Evolutionary conservation across 2,329 filamentous ascomycete species (phyloP).

Genomic region (Colletotrichum gloeosporioides): DNA sequence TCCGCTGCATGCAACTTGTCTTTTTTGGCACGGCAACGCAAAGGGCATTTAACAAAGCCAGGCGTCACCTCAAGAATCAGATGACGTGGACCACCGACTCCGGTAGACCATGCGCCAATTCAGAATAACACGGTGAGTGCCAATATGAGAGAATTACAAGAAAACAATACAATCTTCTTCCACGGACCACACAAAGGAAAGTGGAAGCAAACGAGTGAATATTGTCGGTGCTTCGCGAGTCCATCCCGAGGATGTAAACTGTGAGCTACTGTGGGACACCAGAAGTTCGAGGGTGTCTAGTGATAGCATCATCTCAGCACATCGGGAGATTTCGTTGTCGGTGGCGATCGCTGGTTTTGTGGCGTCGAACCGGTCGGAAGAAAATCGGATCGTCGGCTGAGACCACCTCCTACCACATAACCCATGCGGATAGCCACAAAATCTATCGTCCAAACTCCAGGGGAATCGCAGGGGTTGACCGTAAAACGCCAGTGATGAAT

Average conservation of each 20-base stretch:
- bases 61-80: background rate
- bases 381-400: background rate
- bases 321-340: background rate
- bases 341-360: background rate
- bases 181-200: background rate
- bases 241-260: background rate
- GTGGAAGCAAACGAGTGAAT: background rate
- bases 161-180: background rate
- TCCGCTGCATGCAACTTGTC: background rate
- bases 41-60: background rate
- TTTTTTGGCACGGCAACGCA: background rate
- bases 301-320: background rate
- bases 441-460: constrained; percentile 22
- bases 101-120: background rate
- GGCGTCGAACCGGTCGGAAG: background rate
- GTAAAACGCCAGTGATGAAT: constrained; percentile 21
- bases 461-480: constrained; percentile 12
- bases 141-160: background rate
- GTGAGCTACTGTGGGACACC: background rate
- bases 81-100: background rate
- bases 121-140: background rate
- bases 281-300: background rate
- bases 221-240: background rate
- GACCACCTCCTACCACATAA: background rate
- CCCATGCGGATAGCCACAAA: background rate